Percentiles rank a stretch among this genome's conserved stretches.
Conservation (phyloP, 2,329 filamentous ascomycete genomes). For the Penicillium palitans region DNA sequence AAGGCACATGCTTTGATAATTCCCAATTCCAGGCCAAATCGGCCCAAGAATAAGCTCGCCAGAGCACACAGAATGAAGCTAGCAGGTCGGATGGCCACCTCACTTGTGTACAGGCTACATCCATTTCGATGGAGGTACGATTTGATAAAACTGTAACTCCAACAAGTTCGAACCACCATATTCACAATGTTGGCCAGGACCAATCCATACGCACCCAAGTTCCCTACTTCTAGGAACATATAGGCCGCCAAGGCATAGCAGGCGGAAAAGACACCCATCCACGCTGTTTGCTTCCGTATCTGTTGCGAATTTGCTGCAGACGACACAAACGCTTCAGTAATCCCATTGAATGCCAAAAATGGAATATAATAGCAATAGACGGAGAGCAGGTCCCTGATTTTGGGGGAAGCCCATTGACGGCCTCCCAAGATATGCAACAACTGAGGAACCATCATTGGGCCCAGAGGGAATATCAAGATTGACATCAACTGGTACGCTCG, state of each 20-base stretch:
- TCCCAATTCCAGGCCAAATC: constrained; percentile 24
- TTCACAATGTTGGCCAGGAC: constrained; percentile 88
- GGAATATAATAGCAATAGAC: constrained; percentile 92
- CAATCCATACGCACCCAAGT: constrained; percentile 73
- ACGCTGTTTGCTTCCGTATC: constrained; percentile 73
- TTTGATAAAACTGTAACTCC: constrained; percentile 73
- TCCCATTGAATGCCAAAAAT: constrained; percentile 84
- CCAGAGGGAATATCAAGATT: constrained; percentile 66
- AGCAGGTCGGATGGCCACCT: constrained; percentile 48
- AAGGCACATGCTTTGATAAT: constrained; percentile 51
- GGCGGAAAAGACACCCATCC: constrained; percentile 80
- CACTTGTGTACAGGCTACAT: constrained; percentile 43
- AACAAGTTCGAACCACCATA: constrained; percentile 80
- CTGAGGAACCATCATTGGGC: constrained; percentile 71
- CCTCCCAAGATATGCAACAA: constrained; percentile 76
- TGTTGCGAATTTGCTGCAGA: constrained; percentile 76
- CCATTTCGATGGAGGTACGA: constrained; percentile 59
- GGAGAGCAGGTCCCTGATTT: constrained; percentile 71
- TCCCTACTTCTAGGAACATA: constrained; percentile 67
- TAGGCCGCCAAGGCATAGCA: constrained; percentile 75
- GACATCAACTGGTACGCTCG: constrained; percentile 74
- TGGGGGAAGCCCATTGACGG: constrained; percentile 69
- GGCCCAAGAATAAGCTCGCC: constrained; percentile 46
- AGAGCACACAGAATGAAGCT: constrained; percentile 49
- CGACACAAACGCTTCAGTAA: constrained; percentile 89